Percentiles rank a stretch among this genome's conserved stretches.
phyloP scores from a whole-genome alignment of 2,329 filamentous ascomycete genomes.

The Nigrospora sphaerica region DNA sequence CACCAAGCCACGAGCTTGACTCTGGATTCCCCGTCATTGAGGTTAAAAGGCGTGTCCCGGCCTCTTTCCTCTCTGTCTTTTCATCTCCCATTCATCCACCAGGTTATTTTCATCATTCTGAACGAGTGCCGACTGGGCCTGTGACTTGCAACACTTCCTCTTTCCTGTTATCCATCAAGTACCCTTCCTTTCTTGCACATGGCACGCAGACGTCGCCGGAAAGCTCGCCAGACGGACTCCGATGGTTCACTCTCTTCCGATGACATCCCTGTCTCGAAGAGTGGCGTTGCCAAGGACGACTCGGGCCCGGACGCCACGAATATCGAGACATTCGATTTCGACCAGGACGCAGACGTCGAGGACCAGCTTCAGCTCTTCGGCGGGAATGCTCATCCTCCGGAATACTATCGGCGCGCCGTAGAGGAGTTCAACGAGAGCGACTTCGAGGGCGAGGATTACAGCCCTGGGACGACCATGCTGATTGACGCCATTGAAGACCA shows the following conservation, averaged over 20 bases:
- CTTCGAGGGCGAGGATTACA: constrained; percentile 7
- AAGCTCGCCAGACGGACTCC: background rate
- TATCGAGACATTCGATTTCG: background rate
- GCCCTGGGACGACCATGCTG: constrained; percentile 1
- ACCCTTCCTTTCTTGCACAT: too few species aligned
- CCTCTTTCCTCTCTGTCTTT: too few species aligned
- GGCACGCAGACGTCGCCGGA: too few species aligned
- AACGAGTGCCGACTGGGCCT: too few species aligned
- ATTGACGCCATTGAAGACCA: constrained; percentile 4
- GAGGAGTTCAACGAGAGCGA: constrained; percentile 6
- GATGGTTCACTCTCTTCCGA: background rate
- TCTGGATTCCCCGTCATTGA: too few species aligned
- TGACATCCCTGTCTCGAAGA: background rate
- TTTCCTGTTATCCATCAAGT: too few species aligned
- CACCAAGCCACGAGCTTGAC: too few species aligned
- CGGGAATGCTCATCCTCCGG: constrained; percentile 8
- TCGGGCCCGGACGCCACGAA: background rate
- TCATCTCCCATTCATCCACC: too few species aligned
- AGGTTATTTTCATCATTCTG: too few species aligned
- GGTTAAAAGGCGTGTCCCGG: too few species aligned
- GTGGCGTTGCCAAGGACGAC: background rate
- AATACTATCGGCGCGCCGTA: constrained; percentile 9
- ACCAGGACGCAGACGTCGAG: constrained; percentile 6
- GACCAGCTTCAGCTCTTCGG: constrained; percentile 9
- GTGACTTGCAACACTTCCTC: too few species aligned